These are phyloP conservation scores for Tuctoria greenei DNA, from an alignment of 176 grass and related monocot genomes.

Conservation along the genomic window DNA sequence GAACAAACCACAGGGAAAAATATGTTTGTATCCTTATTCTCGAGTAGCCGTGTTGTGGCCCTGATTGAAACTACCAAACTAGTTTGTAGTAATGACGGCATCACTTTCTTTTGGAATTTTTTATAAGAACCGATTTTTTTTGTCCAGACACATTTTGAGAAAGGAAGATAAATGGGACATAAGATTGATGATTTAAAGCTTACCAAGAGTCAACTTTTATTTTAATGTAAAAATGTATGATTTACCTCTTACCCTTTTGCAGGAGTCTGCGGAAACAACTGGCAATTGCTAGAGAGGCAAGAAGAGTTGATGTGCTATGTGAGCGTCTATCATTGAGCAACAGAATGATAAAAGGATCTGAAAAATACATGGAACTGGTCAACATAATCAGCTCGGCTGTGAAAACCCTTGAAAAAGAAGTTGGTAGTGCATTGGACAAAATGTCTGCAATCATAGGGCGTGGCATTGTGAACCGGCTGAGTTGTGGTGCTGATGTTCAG, in stretches of 20 bases:
- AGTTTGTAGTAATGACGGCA: not conserved
- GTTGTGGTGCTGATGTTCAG: constrained; percentile 73
- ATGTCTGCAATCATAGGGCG: constrained; percentile 62
- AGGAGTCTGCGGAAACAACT: constrained; percentile 80
- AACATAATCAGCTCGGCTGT: constrained; percentile 57
- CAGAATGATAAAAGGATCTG: constrained; percentile 77
- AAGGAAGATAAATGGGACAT: not conserved
- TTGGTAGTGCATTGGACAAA: constrained; percentile 64
- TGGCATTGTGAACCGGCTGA: constrained; percentile 78
- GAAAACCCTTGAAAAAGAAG: constrained; percentile 72
- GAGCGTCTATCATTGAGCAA: constrained; percentile 65
- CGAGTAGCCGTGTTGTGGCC: not conserved
- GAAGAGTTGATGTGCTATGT: constrained; percentile 84
- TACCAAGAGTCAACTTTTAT: not conserved
- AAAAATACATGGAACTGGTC: constrained; percentile 56
- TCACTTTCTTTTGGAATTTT: constrained; percentile 3
- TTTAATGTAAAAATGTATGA: not conserved
- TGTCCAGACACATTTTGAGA: not conserved
- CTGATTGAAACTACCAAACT: constrained; percentile 10
- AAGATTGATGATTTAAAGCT: constrained; percentile 13
- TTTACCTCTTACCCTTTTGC: constrained; percentile 36
- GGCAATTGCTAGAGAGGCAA: constrained; percentile 59
- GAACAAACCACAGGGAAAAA: constrained; percentile 8
- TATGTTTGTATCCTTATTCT: constrained; percentile 17
- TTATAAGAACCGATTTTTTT: not conserved